phyloP scores from a whole-genome alignment of 2,329 filamentous ascomycete species.

The Fusarium subtropicale region DNA sequence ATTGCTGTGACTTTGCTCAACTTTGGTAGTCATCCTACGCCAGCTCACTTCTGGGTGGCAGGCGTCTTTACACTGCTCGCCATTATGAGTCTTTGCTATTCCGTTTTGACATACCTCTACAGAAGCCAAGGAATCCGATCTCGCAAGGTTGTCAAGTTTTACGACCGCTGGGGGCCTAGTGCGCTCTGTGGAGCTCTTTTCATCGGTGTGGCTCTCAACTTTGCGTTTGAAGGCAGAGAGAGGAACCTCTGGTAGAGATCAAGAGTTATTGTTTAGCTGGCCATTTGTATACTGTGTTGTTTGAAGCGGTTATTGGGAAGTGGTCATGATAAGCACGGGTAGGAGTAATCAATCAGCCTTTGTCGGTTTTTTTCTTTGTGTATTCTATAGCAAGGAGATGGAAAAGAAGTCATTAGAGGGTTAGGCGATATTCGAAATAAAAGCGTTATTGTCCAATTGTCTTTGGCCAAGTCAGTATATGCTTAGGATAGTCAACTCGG shows the following conservation, averaged over 20 bases:
- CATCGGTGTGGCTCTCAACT: slow-evolving; percentile 80
- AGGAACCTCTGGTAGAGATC: slow-evolving; percentile 62
- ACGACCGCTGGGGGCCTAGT: slow-evolving; percentile 88
- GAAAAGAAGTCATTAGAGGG: slow-evolving; percentile 2
- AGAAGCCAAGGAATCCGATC: slow-evolving; percentile 86
- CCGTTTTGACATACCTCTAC: slow-evolving; percentile 86
- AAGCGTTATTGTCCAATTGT: slow-evolving; percentile 7
- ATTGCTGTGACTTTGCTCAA: slow-evolving; percentile 88
- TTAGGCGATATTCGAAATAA: background rate
- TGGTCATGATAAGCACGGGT: background rate
- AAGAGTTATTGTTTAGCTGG: slow-evolving; percentile 3
- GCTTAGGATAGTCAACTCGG: background rate
- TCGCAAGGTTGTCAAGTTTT: slow-evolving; percentile 87
- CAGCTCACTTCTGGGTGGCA: slow-evolving; percentile 73
- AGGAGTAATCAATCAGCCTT: slow-evolving; percentile 14
- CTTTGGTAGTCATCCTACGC: slow-evolving; percentile 72
- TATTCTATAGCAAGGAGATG: slow-evolving; percentile 3
- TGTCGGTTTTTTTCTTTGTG: slow-evolving; percentile 6
- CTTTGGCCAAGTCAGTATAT: background rate
- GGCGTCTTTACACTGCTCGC: slow-evolving; percentile 87
- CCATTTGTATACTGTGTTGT: slow-evolving; percentile 11
- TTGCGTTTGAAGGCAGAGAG: slow-evolving; percentile 78
- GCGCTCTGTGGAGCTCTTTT: slow-evolving; percentile 80
- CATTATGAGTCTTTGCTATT: slow-evolving; percentile 82
- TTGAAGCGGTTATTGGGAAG: slow-evolving; percentile 17